Evolutionary conservation across 257 asterid species (phyloP).

Genomic region (Nicotiana tomentosiformis): DNA sequence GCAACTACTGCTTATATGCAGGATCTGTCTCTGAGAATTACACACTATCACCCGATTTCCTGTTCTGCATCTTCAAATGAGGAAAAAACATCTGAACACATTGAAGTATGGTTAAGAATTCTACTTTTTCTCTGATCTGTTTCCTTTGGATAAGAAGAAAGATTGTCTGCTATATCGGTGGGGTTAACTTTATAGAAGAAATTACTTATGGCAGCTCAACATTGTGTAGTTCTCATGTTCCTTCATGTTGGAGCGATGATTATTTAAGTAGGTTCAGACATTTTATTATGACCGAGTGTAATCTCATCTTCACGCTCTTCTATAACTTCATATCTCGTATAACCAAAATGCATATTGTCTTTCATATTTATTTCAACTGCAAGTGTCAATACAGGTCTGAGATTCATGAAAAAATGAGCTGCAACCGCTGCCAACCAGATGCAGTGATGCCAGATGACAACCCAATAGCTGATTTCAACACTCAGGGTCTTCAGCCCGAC

Average conservation of each 20-base stretch:
- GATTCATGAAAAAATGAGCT: slow-evolving; percentile 85
- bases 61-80: too few relatives aligned
- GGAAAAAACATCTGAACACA: too few relatives aligned
- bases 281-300: neutral
- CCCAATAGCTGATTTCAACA: slow-evolving; percentile 23
- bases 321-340: neutral
- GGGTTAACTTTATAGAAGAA: neutral
- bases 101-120: neutral
- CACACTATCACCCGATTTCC: too few relatives aligned
- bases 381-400: slow-evolving; percentile 57
- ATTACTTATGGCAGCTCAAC: neutral
- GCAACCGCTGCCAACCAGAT: slow-evolving; percentile 56
- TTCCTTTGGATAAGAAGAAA: neutral
- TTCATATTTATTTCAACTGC: slow-evolving; percentile 6
- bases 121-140: neutral
- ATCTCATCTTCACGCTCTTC: slow-evolving; percentile 3
- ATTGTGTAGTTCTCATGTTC: neutral
- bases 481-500: slow-evolving; percentile 28
- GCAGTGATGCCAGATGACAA: slow-evolving; percentile 29
- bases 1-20: too few relatives aligned
- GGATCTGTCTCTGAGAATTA: too few relatives aligned
- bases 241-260: neutral
- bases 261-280: neutral
- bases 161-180: neutral
- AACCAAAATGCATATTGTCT: neutral